Evolutionary conservation across 2,329 filamentous ascomycete species (phyloP), one percentile per base, ranked within the genome.

Genomic region (Diaporthe australafricana): DNA sequence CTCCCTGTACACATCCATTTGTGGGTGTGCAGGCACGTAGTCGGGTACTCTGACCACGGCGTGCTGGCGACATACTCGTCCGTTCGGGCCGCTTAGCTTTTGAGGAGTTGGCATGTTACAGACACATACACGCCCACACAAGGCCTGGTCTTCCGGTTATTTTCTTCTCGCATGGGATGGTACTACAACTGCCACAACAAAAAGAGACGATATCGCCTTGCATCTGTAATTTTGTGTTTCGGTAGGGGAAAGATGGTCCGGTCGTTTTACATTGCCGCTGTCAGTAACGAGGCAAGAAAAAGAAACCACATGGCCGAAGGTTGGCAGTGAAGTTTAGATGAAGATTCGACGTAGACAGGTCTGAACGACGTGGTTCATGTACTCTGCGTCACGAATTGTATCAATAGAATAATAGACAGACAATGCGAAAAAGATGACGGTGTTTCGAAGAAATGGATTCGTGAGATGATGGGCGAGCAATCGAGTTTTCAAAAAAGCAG

Each of bases 391-490:
- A 63, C 42, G 60, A 63, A 63, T 2, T 63, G 60, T 63, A 63
- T 11, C 60, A 35, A 35, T 63, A 63, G 60, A 48, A 35, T 63
- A 63, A 63, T 63, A 63, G 60, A 63, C 60, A 48, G 60, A 63
- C 57, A 48, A 63, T 16, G 20, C 27, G 42, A 45, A 48, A n/a
- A 48, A 63, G 11, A 63, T 63, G 60, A 40, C 30, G 42, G 27
- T 20, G 22, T 25, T 35, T 2, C 14, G 42, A 11, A 35, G n/a
- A 30, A 3, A 63, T 30, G 17, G 6, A 63, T 35, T 3, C 60
- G 22, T 2, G 30, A 35, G 12, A 25, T 63, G 20, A 22, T 62
- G 11, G 45, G 20, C 11, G n/a, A 12, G 38, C 38, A 40, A 8
- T 5, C 14, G 11, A 11, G 9, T n/a, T 16, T 32, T 12, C 27